Evolutionary conservation across 2,329 filamentous ascomycete species (phyloP).

Genomic region (Ophiosphaerella korrae): DNA sequence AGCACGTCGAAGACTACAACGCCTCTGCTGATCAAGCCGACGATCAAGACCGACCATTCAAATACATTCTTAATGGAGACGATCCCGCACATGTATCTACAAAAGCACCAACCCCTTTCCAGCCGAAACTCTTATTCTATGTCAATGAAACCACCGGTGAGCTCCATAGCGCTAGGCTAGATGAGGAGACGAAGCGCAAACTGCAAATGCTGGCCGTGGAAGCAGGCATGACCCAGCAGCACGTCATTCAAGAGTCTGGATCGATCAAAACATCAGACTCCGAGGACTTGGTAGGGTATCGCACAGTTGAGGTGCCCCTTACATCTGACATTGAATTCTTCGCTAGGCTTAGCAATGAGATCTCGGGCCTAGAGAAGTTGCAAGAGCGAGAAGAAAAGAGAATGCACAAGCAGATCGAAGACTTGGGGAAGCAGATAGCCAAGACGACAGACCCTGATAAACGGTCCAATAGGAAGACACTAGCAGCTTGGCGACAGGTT

Average conservation of each 20-base stretch:
- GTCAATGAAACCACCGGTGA: constrained; percentile 70
- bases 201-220: constrained; percentile 64
- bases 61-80: constrained; percentile 42
- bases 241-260: constrained; percentile 37
- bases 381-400: constrained; percentile 69
- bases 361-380: constrained; percentile 70
- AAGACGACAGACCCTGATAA: constrained; percentile 68
- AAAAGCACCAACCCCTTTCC: constrained; percentile 50
- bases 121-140: constrained; percentile 72
- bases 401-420: constrained; percentile 66
- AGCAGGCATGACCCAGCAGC: constrained; percentile 49
- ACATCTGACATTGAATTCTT: constrained; percentile 83
- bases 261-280: constrained; percentile 9
- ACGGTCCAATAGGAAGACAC: constrained; percentile 65
- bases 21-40: constrained; percentile 27
- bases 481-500: constrained; percentile 78
- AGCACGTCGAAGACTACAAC: constrained; percentile 47
- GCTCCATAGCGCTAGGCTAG: constrained; percentile 70
- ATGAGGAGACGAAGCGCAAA: constrained; percentile 67
- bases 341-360: constrained; percentile 71
- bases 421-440: constrained; percentile 68
- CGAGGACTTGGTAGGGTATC: constrained; percentile 33
- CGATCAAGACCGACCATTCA: constrained; percentile 40
- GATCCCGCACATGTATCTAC: constrained; percentile 3
- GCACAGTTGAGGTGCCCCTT: constrained; percentile 73